Evolutionary conservation across 2,329 filamentous ascomycete species (phyloP), one percentile per base, ranked within the genome.

Genomic region (Alternaria atra): DNA sequence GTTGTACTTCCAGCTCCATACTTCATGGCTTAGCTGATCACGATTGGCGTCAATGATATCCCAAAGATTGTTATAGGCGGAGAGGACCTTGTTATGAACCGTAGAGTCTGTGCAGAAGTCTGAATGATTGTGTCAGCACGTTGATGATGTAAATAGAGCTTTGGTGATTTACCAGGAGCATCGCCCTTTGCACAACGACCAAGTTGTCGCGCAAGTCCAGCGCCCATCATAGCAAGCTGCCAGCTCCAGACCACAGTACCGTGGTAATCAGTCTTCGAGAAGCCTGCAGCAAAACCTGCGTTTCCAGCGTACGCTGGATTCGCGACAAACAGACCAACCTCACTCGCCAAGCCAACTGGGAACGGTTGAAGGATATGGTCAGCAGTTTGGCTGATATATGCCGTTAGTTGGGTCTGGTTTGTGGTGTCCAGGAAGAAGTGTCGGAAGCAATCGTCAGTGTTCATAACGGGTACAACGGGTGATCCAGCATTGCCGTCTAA

Each of bases 191-290:
- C 67, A 71, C 87, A 90, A 2, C 87, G 80, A 1, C 70, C 81
- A 5, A 90, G 80, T 66, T 90, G 88, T 2, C 81, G 74, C 57
- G 87, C 83, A 0, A 90, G 73, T 0, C 88, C 88, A 9, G 82
- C 83, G 0, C 85, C 87, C 84, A 90, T 88, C 83, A 90, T 88
- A 0, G 87, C 83, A 4, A 90, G 77, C 55, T 86, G 87, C 87
- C 87, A 90, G 44, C 82, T 84, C 88, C 87, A 90, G 1, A 90
- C 80, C 0, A 91, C 87, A 0, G 87, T 88, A 0, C 87, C 88
- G 58, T 90, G 87, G 65, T 88, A 90, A 0, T 84, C 85, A 3
- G 80, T 79, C n/a, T 83, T 85, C 1, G 85, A 85, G 63, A 84
- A 90, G 52, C 85, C 84, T 0, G 73, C 76, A 0, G 83, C 81